A percentile compares a stretch with the other conserved stretches of the same genome.
These are phyloP conservation scores for Trypanosoma platydactyli DNA, from an alignment of 208 protist genomes.

Conservation along the genomic window DNA sequence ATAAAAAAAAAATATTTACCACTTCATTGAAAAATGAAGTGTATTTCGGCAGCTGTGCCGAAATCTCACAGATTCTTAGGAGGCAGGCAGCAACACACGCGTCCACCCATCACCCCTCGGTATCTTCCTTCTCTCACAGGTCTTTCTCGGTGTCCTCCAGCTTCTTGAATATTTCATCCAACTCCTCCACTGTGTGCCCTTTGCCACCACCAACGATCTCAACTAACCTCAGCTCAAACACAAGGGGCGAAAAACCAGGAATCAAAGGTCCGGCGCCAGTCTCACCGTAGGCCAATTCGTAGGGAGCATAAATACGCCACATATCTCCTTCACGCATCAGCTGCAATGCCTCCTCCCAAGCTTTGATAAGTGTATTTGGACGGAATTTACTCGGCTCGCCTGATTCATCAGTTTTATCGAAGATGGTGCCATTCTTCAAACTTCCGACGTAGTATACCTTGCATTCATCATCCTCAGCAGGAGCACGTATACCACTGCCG, in stretches of 20 bases:
- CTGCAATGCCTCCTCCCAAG: constrained; percentile 75
- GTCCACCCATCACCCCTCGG: background rate
- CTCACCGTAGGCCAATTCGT: constrained; percentile 68
- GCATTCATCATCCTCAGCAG: constrained; percentile 53
- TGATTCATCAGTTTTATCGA: constrained; percentile 56
- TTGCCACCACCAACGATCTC: constrained; percentile 39
- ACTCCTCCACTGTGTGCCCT: constrained; percentile 53
- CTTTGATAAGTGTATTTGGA: constrained; percentile 52
- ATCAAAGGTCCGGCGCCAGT: constrained; percentile 46
- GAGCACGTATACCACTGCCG: constrained; percentile 52
- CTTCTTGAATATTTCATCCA: constrained; percentile 51
- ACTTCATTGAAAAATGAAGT: no score
- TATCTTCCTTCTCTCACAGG: constrained; percentile 30
- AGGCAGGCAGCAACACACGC: background rate
- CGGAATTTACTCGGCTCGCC: constrained; percentile 56
- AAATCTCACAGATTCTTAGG: background rate
- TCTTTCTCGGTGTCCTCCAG: constrained; percentile 34
- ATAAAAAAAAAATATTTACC: constrained; percentile 15
- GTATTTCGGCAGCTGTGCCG: background rate
- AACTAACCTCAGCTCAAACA: constrained; percentile 69
- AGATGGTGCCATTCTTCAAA: constrained; percentile 46
- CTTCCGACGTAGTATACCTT: constrained; percentile 69
- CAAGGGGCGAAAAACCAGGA: constrained; percentile 42
- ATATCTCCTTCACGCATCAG: constrained; percentile 86
- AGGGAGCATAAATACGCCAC: constrained; percentile 76